Conservation (phyloP, 352 stramenopile species). For the Pythium scleroteichum region DNA sequence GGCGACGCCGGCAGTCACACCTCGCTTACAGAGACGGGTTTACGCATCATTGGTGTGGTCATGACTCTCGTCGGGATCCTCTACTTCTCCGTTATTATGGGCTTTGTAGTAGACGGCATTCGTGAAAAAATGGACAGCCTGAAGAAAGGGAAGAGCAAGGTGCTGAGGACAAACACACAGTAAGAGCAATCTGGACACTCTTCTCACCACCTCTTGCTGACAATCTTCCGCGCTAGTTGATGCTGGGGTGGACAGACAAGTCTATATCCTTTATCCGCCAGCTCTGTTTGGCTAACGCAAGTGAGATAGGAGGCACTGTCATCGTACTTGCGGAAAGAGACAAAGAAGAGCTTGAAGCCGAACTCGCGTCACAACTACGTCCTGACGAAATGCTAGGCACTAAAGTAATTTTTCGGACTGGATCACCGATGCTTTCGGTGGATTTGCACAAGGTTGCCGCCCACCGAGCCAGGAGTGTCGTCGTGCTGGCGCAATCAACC, state of each 20-base stretch:
- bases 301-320: conserved; percentile 77
- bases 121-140: conserved; percentile 86
- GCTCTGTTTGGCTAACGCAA: conserved; percentile 86
- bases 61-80: conserved; percentile 74
- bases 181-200: conserved; percentile 20
- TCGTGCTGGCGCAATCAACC: conserved; percentile 75
- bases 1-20: conserved; percentile 55
- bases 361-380: conserved; percentile 60
- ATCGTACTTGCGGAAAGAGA: conserved; percentile 76
- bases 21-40: conserved; percentile 29
- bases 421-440: conserved; percentile 75
- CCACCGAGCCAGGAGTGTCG: conserved; percentile 71
- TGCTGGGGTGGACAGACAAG: conserved; percentile 89
- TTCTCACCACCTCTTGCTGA: not conserved
- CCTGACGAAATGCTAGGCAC: conserved; percentile 67
- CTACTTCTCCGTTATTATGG: conserved; percentile 90
- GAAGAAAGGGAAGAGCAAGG: conserved; percentile 84
- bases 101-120: conserved; percentile 88
- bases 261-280: conserved; percentile 84
- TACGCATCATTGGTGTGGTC: conserved; percentile 57
- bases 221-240: conserved; percentile 40
- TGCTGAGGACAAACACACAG: conserved; percentile 84
- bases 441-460: conserved; percentile 83
- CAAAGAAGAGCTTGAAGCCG: conserved; percentile 79
- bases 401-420: conserved; percentile 78